These are phyloP conservation scores for Agrostemma githago DNA, from an alignment of 148 eudicot genomes.

Conservation along the genomic window DNA sequence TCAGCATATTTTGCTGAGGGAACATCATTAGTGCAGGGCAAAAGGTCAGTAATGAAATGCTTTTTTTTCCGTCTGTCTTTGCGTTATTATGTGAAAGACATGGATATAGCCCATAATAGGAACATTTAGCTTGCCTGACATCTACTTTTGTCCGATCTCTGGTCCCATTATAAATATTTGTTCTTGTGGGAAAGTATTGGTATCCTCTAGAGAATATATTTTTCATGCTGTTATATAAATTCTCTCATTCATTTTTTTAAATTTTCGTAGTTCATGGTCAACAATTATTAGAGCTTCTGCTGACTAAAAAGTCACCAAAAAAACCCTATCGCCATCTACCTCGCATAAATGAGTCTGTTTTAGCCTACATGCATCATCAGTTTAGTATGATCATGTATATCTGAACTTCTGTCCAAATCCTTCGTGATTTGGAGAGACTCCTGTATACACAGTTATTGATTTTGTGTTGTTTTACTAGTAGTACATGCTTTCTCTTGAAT, in stretches of 20 bases:
- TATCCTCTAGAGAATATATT: neutral
- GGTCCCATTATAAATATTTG: neutral
- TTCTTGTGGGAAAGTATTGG: neutral
- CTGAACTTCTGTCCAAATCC: neutral
- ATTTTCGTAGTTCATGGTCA: neutral
- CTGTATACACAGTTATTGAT: neutral
- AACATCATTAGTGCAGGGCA: constrained; percentile 49
- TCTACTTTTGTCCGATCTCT: neutral
- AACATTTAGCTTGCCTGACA: neutral
- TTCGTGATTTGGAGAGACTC: neutral
- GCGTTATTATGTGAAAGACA: constrained; percentile 2
- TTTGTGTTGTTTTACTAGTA: neutral
- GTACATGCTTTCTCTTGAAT: neutral
- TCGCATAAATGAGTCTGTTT: neutral
- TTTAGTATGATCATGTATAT: neutral
- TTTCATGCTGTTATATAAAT: neutral
- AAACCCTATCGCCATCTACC: neutral
- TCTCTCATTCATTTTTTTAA: neutral
- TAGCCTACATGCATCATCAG: neutral
- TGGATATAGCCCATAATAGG: neutral
- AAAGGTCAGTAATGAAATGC: constrained; percentile 40
- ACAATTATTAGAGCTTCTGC: neutral
- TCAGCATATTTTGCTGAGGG: constrained; percentile 85
- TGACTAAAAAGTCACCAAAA: neutral
- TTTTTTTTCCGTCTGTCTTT: neutral